Conservation (phyloP, 106 monocot species). For the Allium cepa region DNA sequence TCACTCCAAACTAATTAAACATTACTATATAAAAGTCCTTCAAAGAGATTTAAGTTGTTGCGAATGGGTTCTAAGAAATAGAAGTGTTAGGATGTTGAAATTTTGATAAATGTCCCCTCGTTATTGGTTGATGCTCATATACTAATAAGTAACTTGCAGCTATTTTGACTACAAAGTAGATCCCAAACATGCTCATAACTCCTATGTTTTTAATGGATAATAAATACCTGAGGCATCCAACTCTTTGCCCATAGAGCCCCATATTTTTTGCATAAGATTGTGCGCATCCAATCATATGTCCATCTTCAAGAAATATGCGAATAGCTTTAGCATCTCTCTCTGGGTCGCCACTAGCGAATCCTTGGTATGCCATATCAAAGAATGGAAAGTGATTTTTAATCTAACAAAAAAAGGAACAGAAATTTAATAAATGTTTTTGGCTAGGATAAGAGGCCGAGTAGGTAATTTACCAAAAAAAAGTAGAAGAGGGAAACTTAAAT, state of each 20-base stretch:
- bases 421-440: too few species aligned
- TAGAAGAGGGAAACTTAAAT: background rate
- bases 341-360: constrained; percentile 95
- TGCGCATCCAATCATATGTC: constrained; percentile 96
- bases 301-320: constrained; percentile 93
- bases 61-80: too few species aligned
- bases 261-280: constrained; percentile 99
- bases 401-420: constrained; percentile 17
- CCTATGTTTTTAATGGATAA: background rate
- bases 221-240: constrained; percentile 85
- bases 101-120: too few species aligned
- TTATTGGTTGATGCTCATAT: too few species aligned
- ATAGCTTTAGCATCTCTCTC: constrained; percentile 97
- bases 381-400: constrained; percentile 97
- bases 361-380: constrained; percentile 99
- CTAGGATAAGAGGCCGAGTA: background rate
- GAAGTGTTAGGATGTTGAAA: too few species aligned
- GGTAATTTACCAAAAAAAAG: background rate
- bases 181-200: too few species aligned
- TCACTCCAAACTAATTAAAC: too few species aligned
- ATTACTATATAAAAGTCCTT: too few species aligned
- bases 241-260: constrained; percentile 98
- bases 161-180: too few species aligned
- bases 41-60: too few species aligned
- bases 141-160: too few species aligned